A percentile compares a stretch with the other conserved stretches of the same genome.
Evolutionary conservation across 1,284 basidiomycete genomes (phyloP).

Genomic region (Moniliella sp.): DNA sequence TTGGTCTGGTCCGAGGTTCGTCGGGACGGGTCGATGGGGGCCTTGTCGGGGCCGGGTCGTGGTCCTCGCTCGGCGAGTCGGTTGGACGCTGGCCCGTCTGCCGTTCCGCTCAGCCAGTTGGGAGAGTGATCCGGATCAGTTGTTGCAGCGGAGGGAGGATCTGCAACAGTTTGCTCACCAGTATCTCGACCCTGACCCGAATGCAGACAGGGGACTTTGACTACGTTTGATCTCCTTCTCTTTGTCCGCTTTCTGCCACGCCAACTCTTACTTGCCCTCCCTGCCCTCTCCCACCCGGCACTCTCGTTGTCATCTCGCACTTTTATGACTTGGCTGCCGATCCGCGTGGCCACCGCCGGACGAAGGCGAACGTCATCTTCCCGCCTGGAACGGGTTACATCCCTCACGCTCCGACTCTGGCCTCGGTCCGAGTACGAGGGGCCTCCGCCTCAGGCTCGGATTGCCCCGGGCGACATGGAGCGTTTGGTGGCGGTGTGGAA

Average conservation of each 20-base stretch:
- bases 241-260: conserved; percentile 2
- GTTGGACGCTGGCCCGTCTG: background rate
- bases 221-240: conserved; percentile 1
- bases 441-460: background rate
- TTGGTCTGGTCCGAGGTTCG: conserved; percentile 1
- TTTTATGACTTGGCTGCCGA: background rate
- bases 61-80: background rate
- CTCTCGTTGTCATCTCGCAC: conserved; percentile 1
- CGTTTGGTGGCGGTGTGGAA: background rate
- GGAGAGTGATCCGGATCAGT: too few species aligned
- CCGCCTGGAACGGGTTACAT: too few species aligned
- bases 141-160: too few species aligned
- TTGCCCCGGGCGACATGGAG: background rate
- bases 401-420: too few species aligned
- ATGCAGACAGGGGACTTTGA: too few species aligned
- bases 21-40: background rate
- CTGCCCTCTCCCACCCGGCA: background rate
- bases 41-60: background rate
- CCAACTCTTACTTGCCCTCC: background rate
- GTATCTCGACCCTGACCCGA: background rate
- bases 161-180: too few species aligned
- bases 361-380: too few species aligned
- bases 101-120: too few species aligned
- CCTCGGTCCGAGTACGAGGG: too few species aligned
- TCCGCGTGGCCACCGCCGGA: too few species aligned